Percentiles rank a stretch among this genome's conserved stretches.
These are phyloP conservation scores for Dictyostelium brefeldianum DNA, from an alignment of 78 protist genomes.

Conservation along the genomic window DNA sequence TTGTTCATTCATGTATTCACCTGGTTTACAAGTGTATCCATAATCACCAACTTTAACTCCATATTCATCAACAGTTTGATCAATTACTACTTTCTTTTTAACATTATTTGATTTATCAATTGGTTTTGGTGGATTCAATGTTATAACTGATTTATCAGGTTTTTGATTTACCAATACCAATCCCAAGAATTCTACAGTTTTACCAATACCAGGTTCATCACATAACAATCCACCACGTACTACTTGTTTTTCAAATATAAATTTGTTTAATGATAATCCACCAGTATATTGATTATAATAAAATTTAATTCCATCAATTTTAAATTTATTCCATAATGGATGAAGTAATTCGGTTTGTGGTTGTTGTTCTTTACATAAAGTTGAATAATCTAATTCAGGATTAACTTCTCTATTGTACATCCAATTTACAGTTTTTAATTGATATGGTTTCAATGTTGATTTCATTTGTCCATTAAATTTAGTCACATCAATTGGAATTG, in stretches of 20 bases:
- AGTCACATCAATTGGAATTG: not conserved
- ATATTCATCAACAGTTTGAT: not conserved
- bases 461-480: slow-evolving; percentile 1
- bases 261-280: not conserved
- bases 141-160: not conserved
- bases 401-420: slow-evolving; percentile 47
- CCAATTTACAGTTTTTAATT: slow-evolving; percentile 61
- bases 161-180: not conserved
- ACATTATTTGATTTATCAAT: not conserved
- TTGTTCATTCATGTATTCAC: not conserved
- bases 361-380: not conserved
- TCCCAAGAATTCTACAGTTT: slow-evolving; percentile 57
- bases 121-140: not conserved
- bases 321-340: slow-evolving; percentile 50
- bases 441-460: slow-evolving; percentile 45
- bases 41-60: no score
- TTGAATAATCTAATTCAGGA: not conserved
- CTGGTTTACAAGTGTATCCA: not conserved
- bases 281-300: slow-evolving; percentile 70
- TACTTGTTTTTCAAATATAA: not conserved
- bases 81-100: no score
- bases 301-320: slow-evolving; percentile 6
- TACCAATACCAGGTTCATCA: slow-evolving; percentile 74
- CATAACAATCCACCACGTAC: slow-evolving; percentile 47
- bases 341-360: not conserved